Base-by-base conservation (phyloP, 768 basidiomycete genomes). In the Tulasnella sp. region DNA sequence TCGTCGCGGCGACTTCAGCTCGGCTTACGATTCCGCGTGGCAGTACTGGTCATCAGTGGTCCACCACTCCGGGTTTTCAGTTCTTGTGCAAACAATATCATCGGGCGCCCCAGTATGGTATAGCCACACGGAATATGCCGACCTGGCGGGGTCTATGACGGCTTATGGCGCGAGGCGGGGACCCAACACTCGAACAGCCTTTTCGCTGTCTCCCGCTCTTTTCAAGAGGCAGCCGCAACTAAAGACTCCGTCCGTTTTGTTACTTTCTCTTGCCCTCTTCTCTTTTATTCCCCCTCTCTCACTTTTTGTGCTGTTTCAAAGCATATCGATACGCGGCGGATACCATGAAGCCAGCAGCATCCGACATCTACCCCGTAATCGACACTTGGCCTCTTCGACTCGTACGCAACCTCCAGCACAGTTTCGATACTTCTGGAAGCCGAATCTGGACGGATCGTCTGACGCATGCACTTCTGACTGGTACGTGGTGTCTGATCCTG, bases 381-480 rank as follows among this genome's bases (percentile, higher is more conserved):
- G 37, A 49, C 54, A 37, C 45, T 7, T 74, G 73, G 73, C 73
- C 73, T n/a, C 45, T 58, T 1, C 49, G 45, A 12, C n/a, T n/a
- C n/a, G n/a, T n/a, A n/a, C 42, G 52, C 2, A 54, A 49, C 49
- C 37, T 52, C 36, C 73, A 74, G 45, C 73, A 74, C n/a, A 74
- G 64, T n/a, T 74, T 25, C 38, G 75, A 75, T 39, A 19, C 36
- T 34, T 40, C 15, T 14, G 74, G 74, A 42, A 38, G n/a, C 7
- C n/a, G 9, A 7, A 67, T 75, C 14, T 75, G 74, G 74, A 42
- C 67, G 38, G 74, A 75, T 67, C n/a, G 25, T 69, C 64, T 69
- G 25, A 75, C 74, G 31, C 34, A 29, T 38, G 49, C 58, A 22
- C 39, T 75, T 38, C 67, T 75, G 29, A 67, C 67, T 11, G 74